A percentile compares a stretch with the other conserved stretches of the same genome.
phyloP scores from a whole-genome alignment of 345 rosid species.

The Luvunga scandens region DNA sequence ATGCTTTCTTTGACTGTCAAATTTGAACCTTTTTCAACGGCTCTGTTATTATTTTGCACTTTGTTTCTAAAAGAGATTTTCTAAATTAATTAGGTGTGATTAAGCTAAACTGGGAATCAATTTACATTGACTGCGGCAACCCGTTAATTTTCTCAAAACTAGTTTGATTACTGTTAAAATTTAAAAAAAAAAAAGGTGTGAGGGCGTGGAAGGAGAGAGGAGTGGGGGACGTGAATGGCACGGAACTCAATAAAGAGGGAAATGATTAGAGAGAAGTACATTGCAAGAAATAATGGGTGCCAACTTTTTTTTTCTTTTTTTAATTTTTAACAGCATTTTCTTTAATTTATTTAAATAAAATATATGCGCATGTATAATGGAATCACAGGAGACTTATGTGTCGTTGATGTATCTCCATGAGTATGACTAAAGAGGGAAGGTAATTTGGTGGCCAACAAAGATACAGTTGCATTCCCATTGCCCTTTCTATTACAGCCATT shows the following conservation, averaged over 20 bases:
- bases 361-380: neutral
- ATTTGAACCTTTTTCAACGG: neutral
- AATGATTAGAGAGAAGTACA: neutral
- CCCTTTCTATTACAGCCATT: too few species aligned
- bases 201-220: slow-evolving; percentile 5
- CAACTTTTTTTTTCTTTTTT: neutral
- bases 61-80: neutral
- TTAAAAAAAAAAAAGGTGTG: neutral
- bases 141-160: too few species aligned
- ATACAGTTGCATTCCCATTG: too few species aligned
- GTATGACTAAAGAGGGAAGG: too few species aligned
- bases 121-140: too few species aligned
- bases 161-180: neutral
- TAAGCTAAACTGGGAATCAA: neutral
- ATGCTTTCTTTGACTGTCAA: neutral
- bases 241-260: slow-evolving; percentile 13
- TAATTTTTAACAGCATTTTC: neutral
- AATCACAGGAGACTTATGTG: neutral
- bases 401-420: too few species aligned
- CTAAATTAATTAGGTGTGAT: neutral
- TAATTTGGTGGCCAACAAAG: too few species aligned
- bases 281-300: neutral
- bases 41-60: too few species aligned
- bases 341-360: too few species aligned
- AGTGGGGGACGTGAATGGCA: neutral